Percentiles rank a stretch among this genome's conserved stretches.
Conservation (phyloP, 2,329 filamentous ascomycete species). For the Scortechinia acanthostroma region DNA sequence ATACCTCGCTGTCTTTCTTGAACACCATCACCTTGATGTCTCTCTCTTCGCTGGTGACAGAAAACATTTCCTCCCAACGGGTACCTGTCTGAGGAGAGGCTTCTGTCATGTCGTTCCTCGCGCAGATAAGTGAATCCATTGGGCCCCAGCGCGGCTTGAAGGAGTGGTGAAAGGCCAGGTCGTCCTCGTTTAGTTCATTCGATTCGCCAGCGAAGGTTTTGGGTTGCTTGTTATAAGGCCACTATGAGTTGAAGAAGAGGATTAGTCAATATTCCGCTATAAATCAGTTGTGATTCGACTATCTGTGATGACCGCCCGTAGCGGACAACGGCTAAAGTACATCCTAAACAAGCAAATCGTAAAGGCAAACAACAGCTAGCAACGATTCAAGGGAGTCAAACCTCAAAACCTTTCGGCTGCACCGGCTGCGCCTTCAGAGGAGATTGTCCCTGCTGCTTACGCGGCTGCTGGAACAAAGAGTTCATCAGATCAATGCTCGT, state of each 20-base stretch:
- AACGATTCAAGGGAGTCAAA: conserved; percentile 56
- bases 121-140: conserved; percentile 66
- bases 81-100: conserved; percentile 24
- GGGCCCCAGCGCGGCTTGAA: conserved; percentile 76
- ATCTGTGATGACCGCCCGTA: conserved; percentile 2
- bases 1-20: neutral
- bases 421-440: conserved; percentile 46
- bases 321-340: neutral
- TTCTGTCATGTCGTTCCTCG: conserved; percentile 9
- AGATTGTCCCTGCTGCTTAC: conserved; percentile 38
- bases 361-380: neutral
- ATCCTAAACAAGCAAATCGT: conserved; percentile 20
- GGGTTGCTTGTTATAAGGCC: conserved; percentile 75
- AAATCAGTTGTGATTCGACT: conserved; percentile 20
- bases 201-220: conserved; percentile 60
- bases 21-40: neutral
- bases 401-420: conserved; percentile 48
- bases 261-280: too few species aligned
- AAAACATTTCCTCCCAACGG: neutral
- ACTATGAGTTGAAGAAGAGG: conserved; percentile 48
- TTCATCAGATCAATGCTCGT: conserved; percentile 96
- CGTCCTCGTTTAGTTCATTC: conserved; percentile 43
- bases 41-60: conserved; percentile 3
- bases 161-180: conserved; percentile 55
- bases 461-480: conserved; percentile 69